A percentile compares a stretch with the other conserved stretches of the same genome.
Conservation (phyloP, 2,329 filamentous ascomycete species). For the Mycosphaerella sp. region DNA sequence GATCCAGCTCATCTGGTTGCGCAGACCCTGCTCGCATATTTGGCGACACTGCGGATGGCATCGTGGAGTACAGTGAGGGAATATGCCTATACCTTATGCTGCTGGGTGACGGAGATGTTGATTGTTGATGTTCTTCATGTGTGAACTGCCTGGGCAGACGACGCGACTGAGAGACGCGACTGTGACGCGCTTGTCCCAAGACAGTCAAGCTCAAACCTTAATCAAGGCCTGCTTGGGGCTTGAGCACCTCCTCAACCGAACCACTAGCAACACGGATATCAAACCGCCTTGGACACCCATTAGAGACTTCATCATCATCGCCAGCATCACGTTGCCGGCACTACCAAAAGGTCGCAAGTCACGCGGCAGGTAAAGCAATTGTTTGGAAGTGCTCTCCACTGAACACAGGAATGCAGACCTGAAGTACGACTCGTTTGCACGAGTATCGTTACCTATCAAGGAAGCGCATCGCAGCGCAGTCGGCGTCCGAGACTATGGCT, state of each 20-base stretch:
- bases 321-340: too few relatives aligned
- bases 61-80: conserved; percentile 17
- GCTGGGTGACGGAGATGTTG: not conserved
- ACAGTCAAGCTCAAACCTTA: not conserved
- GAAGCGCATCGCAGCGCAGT: not conserved
- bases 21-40: conserved; percentile 17
- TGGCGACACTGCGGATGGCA: conserved; percentile 30
- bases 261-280: too few relatives aligned
- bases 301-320: too few relatives aligned
- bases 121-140: not conserved
- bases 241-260: too few relatives aligned
- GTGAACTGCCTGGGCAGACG: not conserved
- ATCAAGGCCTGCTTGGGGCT: too few relatives aligned
- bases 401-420: not conserved
- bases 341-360: too few relatives aligned
- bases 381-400: too few relatives aligned
- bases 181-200: not conserved
- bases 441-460: too few relatives aligned
- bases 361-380: too few relatives aligned
- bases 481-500: conserved; percentile 22
- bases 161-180: conserved; percentile 5
- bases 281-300: too few relatives aligned
- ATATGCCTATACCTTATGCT: too few relatives aligned
- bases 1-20: conserved; percentile 50
- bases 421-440: too few relatives aligned